A percentile compares a stretch with the other conserved stretches of the same genome.
phyloP scores from a whole-genome alignment of 305 asterid species.

The Caryopteris hybrid region DNA sequence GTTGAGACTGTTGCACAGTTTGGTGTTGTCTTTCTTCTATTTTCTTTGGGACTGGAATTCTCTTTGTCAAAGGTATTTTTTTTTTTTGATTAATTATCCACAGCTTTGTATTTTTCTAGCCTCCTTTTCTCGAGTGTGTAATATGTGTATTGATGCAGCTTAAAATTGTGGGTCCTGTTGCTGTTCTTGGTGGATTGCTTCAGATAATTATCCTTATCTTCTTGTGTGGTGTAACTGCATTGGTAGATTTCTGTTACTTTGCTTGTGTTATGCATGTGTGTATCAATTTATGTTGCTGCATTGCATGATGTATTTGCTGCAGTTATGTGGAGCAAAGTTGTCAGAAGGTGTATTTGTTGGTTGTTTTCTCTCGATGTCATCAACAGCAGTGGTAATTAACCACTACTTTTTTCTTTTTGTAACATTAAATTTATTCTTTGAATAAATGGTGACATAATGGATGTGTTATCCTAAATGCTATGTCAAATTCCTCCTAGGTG shows the following conservation, averaged over 20 bases:
- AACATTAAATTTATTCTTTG: neutral
- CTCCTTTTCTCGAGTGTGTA: conserved; percentile 24
- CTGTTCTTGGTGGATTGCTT: conserved; percentile 90
- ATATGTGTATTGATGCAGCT: conserved; percentile 50
- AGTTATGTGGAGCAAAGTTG: conserved; percentile 91
- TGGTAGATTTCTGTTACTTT: conserved; percentile 43
- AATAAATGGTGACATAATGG: conserved; percentile 5
- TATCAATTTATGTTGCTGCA: conserved; percentile 17
- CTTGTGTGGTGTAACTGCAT: conserved; percentile 61
- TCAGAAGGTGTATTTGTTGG: conserved; percentile 95
- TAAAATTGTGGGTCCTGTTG: conserved; percentile 92
- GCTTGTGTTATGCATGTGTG: conserved; percentile 14
- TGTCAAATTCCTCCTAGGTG: conserved; percentile 45
- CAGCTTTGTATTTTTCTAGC: conserved; percentile 5
- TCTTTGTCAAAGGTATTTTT: conserved; percentile 73
- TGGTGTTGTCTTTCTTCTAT: conserved; percentile 96
- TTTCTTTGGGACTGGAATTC: conserved; percentile 96
- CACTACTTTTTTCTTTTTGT: neutral
- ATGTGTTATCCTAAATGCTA: conserved; percentile 9
- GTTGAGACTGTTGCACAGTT: conserved; percentile 98
- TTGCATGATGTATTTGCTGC: conserved; percentile 27
- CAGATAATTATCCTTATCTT: conserved; percentile 74
- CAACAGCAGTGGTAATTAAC: conserved; percentile 80
- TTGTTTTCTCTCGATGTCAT: conserved; percentile 95
- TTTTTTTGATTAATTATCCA: conserved; percentile 3